Base-by-base conservation (phyloP, 441 rosid species). In the Pelargonium hybrid region DNA sequence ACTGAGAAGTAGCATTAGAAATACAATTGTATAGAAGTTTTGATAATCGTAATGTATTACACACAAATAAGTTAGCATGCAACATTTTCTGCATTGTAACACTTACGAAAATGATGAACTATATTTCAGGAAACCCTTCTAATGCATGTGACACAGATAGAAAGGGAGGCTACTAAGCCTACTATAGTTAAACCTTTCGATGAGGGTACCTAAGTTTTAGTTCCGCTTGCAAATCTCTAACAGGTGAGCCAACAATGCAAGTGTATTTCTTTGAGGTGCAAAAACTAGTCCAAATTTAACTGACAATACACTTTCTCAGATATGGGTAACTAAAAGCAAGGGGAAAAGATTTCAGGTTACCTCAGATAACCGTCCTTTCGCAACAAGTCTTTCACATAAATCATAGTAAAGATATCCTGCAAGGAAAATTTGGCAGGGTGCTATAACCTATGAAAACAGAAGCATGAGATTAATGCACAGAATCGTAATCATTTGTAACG, bases 391-490 rank as follows among this genome's bases (percentile, higher is more conserved):
- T 84, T 89, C 91, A 75, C 87, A 82, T 75, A 95, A 84, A 86
- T 92, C 96, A 76, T 89, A 87, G 78, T 80, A 87, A 68, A 95
- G 95, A 84, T 79, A 79, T 73, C 95, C 98, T 70, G 88, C 96
- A 70, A 81, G 70, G 75, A 88, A 89, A 78, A 79, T 73, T 71
- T 90, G 84, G 74, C 45, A 75, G 45, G 86, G 78, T 39, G 48
- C 72, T 71, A 91, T 83, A 77, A 68, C 91, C 98, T 95, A 73
- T 15, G 67, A 74, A 50, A 69, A 69, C 6, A 62, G 26, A 57
- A 23, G 25, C 14, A 20, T 15, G 39, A 67, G 39, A 68, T 65
- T 52, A 61, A 54, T 39, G 69, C 8, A 73, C 39, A 76, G 63
- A 78, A 48, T 61, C 70, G 21, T 23, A 56, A 75, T 47, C 63